Evolutionary conservation across 352 stramenopile genomes (phyloP).

Genomic region (Globisporangium yorkense): DNA sequence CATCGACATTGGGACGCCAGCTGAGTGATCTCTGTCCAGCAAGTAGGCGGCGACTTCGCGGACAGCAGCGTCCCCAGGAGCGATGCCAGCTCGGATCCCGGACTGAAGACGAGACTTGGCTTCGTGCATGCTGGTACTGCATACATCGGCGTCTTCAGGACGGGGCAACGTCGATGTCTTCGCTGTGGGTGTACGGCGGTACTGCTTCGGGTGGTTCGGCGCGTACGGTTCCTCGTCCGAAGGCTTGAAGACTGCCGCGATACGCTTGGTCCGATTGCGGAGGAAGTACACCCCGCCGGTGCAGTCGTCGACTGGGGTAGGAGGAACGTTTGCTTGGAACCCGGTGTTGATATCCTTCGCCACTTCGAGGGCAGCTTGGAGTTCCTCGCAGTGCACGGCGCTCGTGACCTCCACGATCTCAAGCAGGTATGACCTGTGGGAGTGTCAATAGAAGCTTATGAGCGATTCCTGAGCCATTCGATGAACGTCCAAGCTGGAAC

Average conservation of each 20-base stretch:
- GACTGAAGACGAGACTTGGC: background rate
- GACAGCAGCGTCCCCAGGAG: constrained; percentile 33
- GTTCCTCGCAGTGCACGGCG: background rate
- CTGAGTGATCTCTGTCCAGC: constrained; percentile 35
- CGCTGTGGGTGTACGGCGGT: background rate
- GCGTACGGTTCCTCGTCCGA: constrained; percentile 61
- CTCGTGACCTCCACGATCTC: background rate
- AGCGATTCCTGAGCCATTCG: background rate
- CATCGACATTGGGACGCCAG: constrained; percentile 43
- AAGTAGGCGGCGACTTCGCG: constrained; percentile 56
- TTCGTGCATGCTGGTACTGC: background rate
- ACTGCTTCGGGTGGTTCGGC: constrained; percentile 53
- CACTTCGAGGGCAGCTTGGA: constrained; percentile 17
- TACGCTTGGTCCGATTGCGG: constrained; percentile 27
- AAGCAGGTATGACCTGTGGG: background rate
- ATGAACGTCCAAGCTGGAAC: background rate
- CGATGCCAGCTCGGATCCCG: constrained; percentile 44
- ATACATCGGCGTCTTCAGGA: background rate
- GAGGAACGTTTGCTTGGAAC: constrained; percentile 26
- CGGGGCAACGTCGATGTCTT: too few species aligned
- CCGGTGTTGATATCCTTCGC: constrained; percentile 24
- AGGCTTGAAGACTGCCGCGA: constrained; percentile 62
- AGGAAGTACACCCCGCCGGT: constrained; percentile 65
- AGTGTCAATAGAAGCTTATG: background rate
- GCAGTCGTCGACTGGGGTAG: constrained; percentile 48